Conservation (phyloP, 352 stramenopile genomes). For the Pythium rishiriense region DNA sequence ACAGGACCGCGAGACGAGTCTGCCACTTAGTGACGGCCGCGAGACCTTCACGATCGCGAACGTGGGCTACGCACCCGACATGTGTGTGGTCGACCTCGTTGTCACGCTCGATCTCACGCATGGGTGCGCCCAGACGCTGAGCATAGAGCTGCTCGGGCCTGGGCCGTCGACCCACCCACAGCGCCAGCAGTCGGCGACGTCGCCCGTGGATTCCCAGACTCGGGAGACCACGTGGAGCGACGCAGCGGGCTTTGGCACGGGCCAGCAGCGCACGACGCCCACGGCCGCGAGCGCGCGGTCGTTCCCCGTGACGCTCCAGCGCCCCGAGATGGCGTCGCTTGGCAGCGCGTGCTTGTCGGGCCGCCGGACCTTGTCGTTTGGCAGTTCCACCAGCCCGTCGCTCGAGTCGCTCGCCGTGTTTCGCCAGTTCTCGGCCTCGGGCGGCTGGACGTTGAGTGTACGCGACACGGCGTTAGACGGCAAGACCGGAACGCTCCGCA, state of each 20-base stretch:
- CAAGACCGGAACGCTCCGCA: slow-evolving; percentile 40
- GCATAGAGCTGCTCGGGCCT: slow-evolving; percentile 58
- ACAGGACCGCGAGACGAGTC: slow-evolving; percentile 35
- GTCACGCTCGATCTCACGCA: slow-evolving; percentile 62
- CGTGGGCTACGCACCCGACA: slow-evolving; percentile 30
- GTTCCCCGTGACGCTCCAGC: slow-evolving; percentile 52
- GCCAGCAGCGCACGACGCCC: slow-evolving; percentile 35
- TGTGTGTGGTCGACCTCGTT: slow-evolving; percentile 48
- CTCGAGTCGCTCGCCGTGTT: slow-evolving; percentile 59
- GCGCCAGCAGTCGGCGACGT: slow-evolving; percentile 44
- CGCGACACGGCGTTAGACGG: slow-evolving; percentile 45
- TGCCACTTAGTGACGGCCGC: slow-evolving; percentile 49
- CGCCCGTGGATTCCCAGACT: slow-evolving; percentile 36
- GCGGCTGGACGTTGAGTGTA: slow-evolving; percentile 64
- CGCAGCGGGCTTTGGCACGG: slow-evolving; percentile 26
- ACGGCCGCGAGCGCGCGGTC: slow-evolving; percentile 40
- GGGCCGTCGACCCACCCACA: slow-evolving; percentile 54
- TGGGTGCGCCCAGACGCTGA: slow-evolving; percentile 48
- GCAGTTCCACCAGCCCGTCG: slow-evolving; percentile 23
- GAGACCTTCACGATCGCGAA: slow-evolving; percentile 53
- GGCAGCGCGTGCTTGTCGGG: slow-evolving; percentile 28
- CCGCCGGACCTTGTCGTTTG: slow-evolving; percentile 36
- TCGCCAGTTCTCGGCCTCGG: slow-evolving; percentile 47
- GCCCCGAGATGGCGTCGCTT: slow-evolving; percentile 39
- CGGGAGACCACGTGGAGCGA: slow-evolving; percentile 53